Conservation (phyloP, 768 basidiomycete species). For the Gloeophyllum trabeum region DNA sequence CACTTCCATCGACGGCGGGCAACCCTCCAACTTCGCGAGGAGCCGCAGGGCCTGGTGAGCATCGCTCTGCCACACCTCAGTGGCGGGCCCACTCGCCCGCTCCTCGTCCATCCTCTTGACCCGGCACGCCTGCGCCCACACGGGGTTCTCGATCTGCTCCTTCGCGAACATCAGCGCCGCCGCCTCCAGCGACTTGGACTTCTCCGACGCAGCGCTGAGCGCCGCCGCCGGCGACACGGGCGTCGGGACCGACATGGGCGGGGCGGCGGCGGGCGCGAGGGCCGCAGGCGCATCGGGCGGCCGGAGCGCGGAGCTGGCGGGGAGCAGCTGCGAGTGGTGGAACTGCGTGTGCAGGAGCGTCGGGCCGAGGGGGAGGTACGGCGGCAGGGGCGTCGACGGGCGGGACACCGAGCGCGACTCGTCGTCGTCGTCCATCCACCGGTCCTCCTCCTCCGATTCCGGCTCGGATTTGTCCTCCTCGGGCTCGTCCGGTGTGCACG, state of each 20-base stretch:
- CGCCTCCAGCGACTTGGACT: constrained; percentile 55
- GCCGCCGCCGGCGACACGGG: constrained; percentile 76
- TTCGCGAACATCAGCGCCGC: constrained; percentile 49
- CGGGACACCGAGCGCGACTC: constrained; percentile 29
- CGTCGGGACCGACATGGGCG: constrained; percentile 54
- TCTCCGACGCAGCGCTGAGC: constrained; percentile 52
- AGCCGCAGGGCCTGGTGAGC: constrained; percentile 31
- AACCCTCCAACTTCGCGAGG: constrained; percentile 24
- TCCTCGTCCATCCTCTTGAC: constrained; percentile 13
- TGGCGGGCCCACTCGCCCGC: constrained; percentile 5
- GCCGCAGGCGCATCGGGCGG: constrained; percentile 43
- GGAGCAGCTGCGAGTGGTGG: constrained; percentile 50
- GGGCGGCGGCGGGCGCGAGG: constrained; percentile 28
- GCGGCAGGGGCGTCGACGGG: constrained; percentile 58
- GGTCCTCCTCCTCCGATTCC: constrained; percentile 26
- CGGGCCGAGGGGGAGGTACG: constrained; percentile 63
- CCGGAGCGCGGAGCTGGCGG: constrained; percentile 46
- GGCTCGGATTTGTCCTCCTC: constrained; percentile 28
- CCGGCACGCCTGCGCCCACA: constrained; percentile 62
- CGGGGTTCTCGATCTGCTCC: constrained; percentile 64
- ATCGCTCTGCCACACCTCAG: constrained; percentile 50
- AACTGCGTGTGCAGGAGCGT: constrained; percentile 59
- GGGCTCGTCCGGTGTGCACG: constrained; percentile 17
- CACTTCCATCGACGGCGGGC: constrained; percentile 32
- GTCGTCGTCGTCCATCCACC: constrained; percentile 20